phyloP scores from a whole-genome alignment of 2,329 filamentous ascomycete genomes.

The Huntiella omanensis region DNA sequence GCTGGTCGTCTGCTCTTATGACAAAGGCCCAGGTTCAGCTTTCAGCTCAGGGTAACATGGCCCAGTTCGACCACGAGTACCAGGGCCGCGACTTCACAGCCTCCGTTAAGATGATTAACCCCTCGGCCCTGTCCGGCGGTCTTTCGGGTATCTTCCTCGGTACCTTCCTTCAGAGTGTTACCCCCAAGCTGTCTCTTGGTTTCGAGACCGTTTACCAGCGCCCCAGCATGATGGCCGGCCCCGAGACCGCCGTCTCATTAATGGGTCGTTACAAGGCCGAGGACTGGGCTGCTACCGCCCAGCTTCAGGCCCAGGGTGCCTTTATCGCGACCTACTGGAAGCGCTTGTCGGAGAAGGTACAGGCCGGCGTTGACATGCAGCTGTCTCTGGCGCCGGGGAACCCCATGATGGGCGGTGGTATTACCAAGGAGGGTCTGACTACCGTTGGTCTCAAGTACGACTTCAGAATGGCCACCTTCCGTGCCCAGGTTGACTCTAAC shows the following conservation, averaged over 20 bases:
- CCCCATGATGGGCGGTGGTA: constrained; percentile 55
- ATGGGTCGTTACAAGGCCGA: constrained; percentile 75
- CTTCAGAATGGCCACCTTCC: constrained; percentile 88
- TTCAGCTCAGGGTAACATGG: constrained; percentile 41
- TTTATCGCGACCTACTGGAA: constrained; percentile 90
- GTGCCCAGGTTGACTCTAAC: constrained; percentile 85
- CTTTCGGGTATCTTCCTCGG: constrained; percentile 90
- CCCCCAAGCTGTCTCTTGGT: constrained; percentile 68
- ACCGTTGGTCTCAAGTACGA: constrained; percentile 95
- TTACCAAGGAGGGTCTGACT: constrained; percentile 73
- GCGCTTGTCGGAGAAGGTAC: constrained; percentile 79
- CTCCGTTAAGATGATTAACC: constrained; percentile 84
- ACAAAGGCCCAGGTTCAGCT: constrained; percentile 81
- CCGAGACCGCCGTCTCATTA: constrained; percentile 83
- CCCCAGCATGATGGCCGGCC: constrained; percentile 61
- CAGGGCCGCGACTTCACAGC: constrained; percentile 83
- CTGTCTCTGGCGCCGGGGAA: constrained; percentile 54
- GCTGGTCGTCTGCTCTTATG: constrained; percentile 63
- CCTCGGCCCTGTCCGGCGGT: constrained; percentile 80
- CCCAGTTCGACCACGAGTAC: constrained; percentile 73
- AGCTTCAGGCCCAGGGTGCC: constrained; percentile 73
- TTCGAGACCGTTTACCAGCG: constrained; percentile 91
- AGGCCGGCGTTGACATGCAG: constrained; percentile 89
- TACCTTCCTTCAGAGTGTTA: constrained; percentile 87
- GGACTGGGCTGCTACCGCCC: constrained; percentile 85